phyloP scores from a whole-genome alignment of 1,284 basidiomycete species.

The Tylopilus sp. region DNA sequence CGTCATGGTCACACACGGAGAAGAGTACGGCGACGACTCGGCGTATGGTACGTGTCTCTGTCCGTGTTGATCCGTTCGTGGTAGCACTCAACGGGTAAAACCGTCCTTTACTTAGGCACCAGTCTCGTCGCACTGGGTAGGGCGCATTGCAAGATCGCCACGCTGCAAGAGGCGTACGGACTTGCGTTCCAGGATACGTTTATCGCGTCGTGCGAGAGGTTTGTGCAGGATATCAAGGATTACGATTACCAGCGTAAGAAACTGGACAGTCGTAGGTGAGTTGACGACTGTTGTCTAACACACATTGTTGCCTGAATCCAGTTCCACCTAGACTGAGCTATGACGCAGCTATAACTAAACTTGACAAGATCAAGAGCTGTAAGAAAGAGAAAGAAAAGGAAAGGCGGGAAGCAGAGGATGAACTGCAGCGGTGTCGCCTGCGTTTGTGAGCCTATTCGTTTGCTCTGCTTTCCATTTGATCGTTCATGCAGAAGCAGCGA shows the following conservation, averaged over 20 bases:
- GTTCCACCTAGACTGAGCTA: constrained; percentile 54
- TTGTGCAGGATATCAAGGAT: constrained; percentile 65
- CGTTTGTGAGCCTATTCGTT: constrained; percentile 58
- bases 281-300: too few species aligned
- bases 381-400: constrained; percentile 74
- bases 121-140: constrained; percentile 69
- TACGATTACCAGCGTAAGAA: constrained; percentile 70
- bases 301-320: constrained; percentile 1
- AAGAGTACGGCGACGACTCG: constrained; percentile 71
- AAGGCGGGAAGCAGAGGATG: constrained; percentile 66
- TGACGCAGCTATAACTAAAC: constrained; percentile 66
- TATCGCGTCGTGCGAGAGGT: constrained; percentile 56
- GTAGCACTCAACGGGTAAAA: background rate
- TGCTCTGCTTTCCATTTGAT: background rate
- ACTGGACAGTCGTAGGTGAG: constrained; percentile 72
- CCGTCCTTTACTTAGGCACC: constrained; percentile 43
- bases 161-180: constrained; percentile 74
- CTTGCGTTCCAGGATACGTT: constrained; percentile 68
- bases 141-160: constrained; percentile 77
- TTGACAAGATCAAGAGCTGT: constrained; percentile 57
- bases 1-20: constrained; percentile 82
- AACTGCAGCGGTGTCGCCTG: constrained; percentile 60
- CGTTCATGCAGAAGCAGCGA: constrained; percentile 47
- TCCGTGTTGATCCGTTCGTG: background rate
- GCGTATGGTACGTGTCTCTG: constrained; percentile 51